Conservation (phyloP, 495 filamentous ascomycete species). For the Penicillium dipodomyicola region DNA sequence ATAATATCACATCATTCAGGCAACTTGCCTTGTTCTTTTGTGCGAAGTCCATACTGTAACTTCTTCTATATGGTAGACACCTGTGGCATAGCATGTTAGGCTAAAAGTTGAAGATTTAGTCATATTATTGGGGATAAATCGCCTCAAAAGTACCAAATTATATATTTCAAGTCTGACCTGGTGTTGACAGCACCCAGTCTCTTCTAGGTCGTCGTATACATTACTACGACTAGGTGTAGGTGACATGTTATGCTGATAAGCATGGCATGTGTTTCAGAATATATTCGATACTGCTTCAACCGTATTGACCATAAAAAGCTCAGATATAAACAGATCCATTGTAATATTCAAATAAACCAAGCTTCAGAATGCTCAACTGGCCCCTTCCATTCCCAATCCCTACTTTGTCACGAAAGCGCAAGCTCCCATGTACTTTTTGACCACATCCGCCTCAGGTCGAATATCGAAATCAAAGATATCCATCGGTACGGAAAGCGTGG, state of each 20-base stretch:
- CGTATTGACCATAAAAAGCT: not conserved
- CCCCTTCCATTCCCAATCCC: not conserved
- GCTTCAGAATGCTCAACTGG: not conserved
- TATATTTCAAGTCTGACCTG: not conserved
- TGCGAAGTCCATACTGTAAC: constrained; percentile 1
- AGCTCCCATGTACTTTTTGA: constrained; percentile 68
- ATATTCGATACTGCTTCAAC: not conserved
- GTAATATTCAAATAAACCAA: not conserved
- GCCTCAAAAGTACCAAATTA: not conserved
- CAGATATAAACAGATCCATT: not conserved
- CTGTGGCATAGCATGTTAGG: constrained; percentile 12
- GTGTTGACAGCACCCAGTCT: not conserved
- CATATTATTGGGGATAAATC: not conserved
- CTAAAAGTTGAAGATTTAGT: not conserved
- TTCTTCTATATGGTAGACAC: constrained; percentile 2
- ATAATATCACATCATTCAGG: constrained; percentile 23
- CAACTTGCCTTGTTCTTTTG: constrained; percentile 4
- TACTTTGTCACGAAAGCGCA: constrained; percentile 69
- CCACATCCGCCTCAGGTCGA: constrained; percentile 59
- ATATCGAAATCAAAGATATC: constrained; percentile 98
- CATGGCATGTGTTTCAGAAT: not conserved
- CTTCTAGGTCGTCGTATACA: not conserved
- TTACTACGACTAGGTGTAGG: not conserved
- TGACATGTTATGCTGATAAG: not conserved
- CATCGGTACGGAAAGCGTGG: constrained; percentile 84